Conservation (phyloP, 1,284 basidiomycete genomes). For the Ceratobasidium sp. region DNA sequence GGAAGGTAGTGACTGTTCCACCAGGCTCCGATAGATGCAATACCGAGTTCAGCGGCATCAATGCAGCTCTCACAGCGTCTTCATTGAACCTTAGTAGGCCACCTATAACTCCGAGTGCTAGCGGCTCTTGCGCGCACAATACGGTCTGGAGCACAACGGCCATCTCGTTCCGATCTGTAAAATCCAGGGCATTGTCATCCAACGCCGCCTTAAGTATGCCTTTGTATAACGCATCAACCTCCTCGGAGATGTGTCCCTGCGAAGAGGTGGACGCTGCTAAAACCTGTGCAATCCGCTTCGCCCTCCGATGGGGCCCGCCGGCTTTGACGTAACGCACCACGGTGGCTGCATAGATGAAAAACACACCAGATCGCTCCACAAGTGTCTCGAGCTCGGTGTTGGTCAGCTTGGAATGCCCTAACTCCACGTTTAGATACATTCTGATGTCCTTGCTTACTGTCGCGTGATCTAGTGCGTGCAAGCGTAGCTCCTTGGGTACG, state of each 20-base stretch:
- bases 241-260: no score
- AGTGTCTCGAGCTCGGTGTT: background rate
- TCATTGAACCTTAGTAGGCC: background rate
- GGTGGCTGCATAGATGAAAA: conserved; percentile 28
- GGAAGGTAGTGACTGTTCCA: background rate
- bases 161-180: background rate
- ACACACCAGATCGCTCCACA: background rate
- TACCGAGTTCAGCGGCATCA: background rate
- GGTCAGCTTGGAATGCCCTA: background rate
- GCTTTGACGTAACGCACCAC: background rate
- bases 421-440: background rate
- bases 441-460: background rate
- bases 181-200: no score
- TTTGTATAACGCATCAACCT: background rate
- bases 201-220: background rate
- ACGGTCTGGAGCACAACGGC: background rate
- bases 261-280: background rate
- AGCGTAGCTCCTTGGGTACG: background rate
- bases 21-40: background rate
- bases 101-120: background rate
- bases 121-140: background rate
- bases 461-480: conserved; percentile 3
- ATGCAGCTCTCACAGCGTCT: background rate
- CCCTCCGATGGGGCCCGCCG: no score
- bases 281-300: background rate